phyloP scores from a whole-genome alignment of 2,329 filamentous ascomycete genomes.

The Teratosphaeria nubilosa region DNA sequence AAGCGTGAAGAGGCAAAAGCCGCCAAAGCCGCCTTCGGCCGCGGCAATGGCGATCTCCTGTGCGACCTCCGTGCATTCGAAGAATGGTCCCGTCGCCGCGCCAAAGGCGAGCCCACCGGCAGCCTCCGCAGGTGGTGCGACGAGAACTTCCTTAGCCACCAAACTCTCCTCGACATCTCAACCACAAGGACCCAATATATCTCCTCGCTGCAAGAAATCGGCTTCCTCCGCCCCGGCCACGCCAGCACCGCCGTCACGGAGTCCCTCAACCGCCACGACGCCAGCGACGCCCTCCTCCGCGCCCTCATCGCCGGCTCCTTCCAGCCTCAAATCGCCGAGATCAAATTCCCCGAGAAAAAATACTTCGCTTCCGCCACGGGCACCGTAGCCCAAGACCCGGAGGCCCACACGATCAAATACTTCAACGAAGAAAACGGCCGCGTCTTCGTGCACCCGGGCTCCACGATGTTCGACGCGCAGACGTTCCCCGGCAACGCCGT shows the following conservation, averaged over 20 bases:
- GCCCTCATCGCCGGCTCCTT: slow-evolving; percentile 42
- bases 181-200: slow-evolving; percentile 81
- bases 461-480: slow-evolving; percentile 74
- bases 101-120: slow-evolving; percentile 46
- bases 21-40: slow-evolving; percentile 64
- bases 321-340: slow-evolving; percentile 76
- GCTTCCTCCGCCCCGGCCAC: slow-evolving; percentile 48
- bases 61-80: slow-evolving; percentile 79
- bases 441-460: slow-evolving; percentile 87
- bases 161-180: slow-evolving; percentile 78
- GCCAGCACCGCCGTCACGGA: slow-evolving; percentile 16
- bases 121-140: slow-evolving; percentile 69
- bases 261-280: slow-evolving; percentile 39
- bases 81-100: slow-evolving; percentile 61
- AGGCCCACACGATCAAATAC: slow-evolving; percentile 85
- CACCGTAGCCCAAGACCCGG: slow-evolving; percentile 84
- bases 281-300: slow-evolving; percentile 37
- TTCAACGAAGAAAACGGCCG: slow-evolving; percentile 74
- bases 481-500: slow-evolving; percentile 62
- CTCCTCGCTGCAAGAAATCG: slow-evolving; percentile 73
- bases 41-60: slow-evolving; percentile 71
- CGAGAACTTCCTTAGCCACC: slow-evolving; percentile 71
- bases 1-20: slow-evolving; percentile 73
- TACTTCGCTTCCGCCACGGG: slow-evolving; percentile 80
- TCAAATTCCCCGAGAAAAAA: slow-evolving; percentile 92